A percentile compares a stretch with the other conserved stretches of the same genome.
phyloP scores from a whole-genome alignment of 179 eudicot species.

The Silene noctiflora region DNA sequence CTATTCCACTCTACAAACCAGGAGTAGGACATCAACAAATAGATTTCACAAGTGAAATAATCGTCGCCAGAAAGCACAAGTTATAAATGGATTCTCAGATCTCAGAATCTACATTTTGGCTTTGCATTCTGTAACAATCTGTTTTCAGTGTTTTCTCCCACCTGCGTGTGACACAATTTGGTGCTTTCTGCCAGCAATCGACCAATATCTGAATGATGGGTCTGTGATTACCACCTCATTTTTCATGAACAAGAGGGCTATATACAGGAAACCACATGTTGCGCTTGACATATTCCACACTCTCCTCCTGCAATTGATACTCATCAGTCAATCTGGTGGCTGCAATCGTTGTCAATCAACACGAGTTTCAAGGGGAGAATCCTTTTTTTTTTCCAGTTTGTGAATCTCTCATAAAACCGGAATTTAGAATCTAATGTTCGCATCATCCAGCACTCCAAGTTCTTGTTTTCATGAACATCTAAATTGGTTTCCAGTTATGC shows the following conservation, averaged over 20 bases:
- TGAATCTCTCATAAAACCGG: neutral
- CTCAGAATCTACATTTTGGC: neutral
- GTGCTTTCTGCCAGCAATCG: neutral
- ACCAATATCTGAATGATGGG: neutral
- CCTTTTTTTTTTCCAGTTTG: neutral
- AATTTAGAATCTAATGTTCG: neutral
- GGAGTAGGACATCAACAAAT: neutral
- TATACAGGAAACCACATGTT: conserved; percentile 98
- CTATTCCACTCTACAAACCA: neutral
- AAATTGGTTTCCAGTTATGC: neutral
- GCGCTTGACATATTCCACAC: conserved; percentile 52
- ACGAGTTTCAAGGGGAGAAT: too few relatives aligned
- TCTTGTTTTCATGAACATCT: neutral
- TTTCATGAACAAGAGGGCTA: conserved; percentile 94
- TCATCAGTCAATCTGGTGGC: neutral
- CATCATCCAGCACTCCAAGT: neutral
- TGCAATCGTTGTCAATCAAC: too few relatives aligned
- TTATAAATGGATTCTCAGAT: neutral
- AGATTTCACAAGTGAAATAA: neutral
- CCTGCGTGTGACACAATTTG: neutral
- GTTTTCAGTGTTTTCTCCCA: neutral
- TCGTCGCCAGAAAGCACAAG: neutral
- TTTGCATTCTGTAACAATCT: neutral
- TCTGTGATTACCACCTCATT: conserved; percentile 26
- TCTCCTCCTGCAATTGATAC: conserved; percentile 68